Evolutionary conservation across 2,329 filamentous ascomycete species (phyloP), one percentile per base, ranked within the genome.

Genomic region (Polytolypa hystricis): DNA sequence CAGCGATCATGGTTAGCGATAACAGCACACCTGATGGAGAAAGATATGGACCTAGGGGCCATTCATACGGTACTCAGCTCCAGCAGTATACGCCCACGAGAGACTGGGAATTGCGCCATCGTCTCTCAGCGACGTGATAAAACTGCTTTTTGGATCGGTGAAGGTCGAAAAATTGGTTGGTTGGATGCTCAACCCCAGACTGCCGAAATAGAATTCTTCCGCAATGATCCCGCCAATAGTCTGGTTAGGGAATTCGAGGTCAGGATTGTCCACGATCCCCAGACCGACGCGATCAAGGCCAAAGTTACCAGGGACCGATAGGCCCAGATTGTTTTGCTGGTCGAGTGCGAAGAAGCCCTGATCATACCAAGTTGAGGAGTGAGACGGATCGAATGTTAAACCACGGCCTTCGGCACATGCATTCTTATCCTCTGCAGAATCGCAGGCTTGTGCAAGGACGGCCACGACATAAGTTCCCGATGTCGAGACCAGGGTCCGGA

Each of bases 11-110:
- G n/a, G n/a, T n/a, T n/a, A n/a, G n/a, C n/a, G n/a, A n/a, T n/a
- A n/a, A n/a, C n/a, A n/a, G n/a, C n/a, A n/a, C n/a, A n/a, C n/a
- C n/a, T n/a, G n/a, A n/a, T n/a, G n/a, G n/a, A n/a, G n/a, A n/a
- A n/a, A n/a, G n/a, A n/a, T n/a, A n/a, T n/a, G n/a, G n/a, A n/a
- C n/a, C n/a, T n/a, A n/a, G n/a, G n/a, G n/a, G n/a, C n/a, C n/a
- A n/a, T n/a, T n/a, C 71, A 54, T 61, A 78, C 77, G 69, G 50
- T 85, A 85, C 42, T 71, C 70, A n/a, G 79, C 79, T 11, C 82
- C 82, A 27, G 81, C 81, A 3, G 81, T 85, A 54, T 79, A 86
- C 35, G 78, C 80, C 52, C 81, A 85, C 28, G 78, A 82, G 43
- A 83, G 67, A 53, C 81, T 84, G 1, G 80, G 77, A 32, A 85